Conservation (phyloP, 2,329 filamentous ascomycete genomes). For the Cytospora mali region DNA sequence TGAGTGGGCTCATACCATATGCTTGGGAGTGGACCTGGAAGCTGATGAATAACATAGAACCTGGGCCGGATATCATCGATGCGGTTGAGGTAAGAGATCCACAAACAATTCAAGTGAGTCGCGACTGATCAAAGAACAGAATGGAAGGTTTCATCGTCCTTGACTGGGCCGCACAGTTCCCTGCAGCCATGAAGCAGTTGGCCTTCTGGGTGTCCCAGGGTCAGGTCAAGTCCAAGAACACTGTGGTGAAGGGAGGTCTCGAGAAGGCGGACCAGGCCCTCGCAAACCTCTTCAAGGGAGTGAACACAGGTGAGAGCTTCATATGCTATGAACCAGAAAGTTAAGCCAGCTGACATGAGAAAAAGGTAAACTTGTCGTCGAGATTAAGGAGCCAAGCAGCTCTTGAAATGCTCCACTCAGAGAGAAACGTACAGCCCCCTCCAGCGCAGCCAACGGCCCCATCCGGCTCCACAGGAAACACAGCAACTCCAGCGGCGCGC, state of each 20-base stretch:
- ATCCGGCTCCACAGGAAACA: too few relatives aligned
- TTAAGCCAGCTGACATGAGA: constrained; percentile 4
- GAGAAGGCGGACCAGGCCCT: constrained; percentile 64
- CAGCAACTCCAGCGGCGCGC: neutral
- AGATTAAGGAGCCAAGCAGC: constrained; percentile 45
- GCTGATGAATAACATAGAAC: constrained; percentile 37
- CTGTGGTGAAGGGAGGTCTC: constrained; percentile 70
- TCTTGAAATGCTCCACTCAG: neutral
- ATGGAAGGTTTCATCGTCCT: constrained; percentile 76
- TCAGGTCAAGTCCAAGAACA: constrained; percentile 72
- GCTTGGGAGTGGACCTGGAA: constrained; percentile 30
- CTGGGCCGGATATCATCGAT: constrained; percentile 16
- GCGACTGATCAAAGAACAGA: constrained; percentile 19
- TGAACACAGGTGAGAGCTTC: constrained; percentile 61
- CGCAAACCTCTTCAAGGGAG: constrained; percentile 65
- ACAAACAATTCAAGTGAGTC: constrained; percentile 49
- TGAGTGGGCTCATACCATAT: neutral
- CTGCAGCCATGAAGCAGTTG: constrained; percentile 61
- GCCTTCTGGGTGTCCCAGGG: constrained; percentile 71
- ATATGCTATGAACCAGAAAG: too few relatives aligned
- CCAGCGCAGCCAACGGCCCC: neutral
- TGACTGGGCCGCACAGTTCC: constrained; percentile 63
- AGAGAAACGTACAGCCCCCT: neutral
- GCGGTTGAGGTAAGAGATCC: constrained; percentile 38
- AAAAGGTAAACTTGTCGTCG: constrained; percentile 56